Conservation (phyloP, 805 yeast species). For the Starmerella lactis-condensi region DNA sequence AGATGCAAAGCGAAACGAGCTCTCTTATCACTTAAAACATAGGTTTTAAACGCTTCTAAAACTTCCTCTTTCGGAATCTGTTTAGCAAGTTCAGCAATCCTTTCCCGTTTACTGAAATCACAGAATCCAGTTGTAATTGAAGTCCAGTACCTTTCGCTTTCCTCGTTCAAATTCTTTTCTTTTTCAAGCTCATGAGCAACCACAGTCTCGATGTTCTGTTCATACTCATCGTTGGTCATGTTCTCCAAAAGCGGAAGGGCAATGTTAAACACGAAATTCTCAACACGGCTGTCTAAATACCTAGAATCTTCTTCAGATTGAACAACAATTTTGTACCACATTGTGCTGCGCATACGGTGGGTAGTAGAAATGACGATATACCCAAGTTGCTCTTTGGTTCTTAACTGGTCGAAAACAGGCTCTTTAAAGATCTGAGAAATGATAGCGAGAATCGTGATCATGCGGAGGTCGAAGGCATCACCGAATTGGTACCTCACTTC, state of each 20-base stretch:
- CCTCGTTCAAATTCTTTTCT: conserved; percentile 63
- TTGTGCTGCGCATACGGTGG: conserved; percentile 46
- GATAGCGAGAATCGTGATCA: conserved; percentile 39
- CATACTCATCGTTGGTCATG: conserved; percentile 46
- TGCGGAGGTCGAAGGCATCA: conserved; percentile 25
- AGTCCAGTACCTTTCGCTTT: conserved; percentile 44
- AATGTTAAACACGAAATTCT: conserved; percentile 37
- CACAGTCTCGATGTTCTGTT: conserved; percentile 50
- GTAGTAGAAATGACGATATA: conserved; percentile 76
- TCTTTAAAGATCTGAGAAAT: conserved; percentile 59
- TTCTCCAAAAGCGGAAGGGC: conserved; percentile 27
- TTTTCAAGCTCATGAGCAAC: conserved; percentile 48
- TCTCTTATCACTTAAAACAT: conserved; percentile 25
- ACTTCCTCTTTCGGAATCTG: conserved; percentile 39
- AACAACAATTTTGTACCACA: conserved; percentile 55
- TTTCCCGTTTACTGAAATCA: conserved; percentile 44
- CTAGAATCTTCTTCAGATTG: conserved; percentile 68
- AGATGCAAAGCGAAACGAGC: conserved; percentile 42
- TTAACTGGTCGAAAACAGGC: conserved; percentile 72
- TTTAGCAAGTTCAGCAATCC: conserved; percentile 39
- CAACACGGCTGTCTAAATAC: conserved; percentile 61
- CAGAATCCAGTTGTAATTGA: conserved; percentile 59
- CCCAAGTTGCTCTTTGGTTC: conserved; percentile 91
- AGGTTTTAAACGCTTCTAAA: conserved; percentile 33
- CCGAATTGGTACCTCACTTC: conserved; percentile 62